Conservation (phyloP, 2,329 filamentous ascomycete genomes). For the Claviceps quebecensis region DNA sequence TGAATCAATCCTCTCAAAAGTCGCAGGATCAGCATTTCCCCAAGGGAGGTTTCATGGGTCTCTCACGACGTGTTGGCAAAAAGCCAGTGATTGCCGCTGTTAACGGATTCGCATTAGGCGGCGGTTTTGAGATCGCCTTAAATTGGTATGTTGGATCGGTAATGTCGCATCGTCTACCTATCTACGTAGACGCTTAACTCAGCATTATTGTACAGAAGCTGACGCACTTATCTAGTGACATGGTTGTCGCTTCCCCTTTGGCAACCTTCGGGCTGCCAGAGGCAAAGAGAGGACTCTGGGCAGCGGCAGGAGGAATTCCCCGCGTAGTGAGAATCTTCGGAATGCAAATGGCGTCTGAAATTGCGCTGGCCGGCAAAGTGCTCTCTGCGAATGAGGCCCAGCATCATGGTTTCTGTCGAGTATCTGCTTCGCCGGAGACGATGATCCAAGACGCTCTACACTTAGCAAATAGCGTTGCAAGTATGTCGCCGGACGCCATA, state of each 20-base stretch:
- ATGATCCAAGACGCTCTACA: constrained; percentile 22
- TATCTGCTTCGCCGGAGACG: constrained; percentile 23
- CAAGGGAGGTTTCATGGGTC: constrained; percentile 29
- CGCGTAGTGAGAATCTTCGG: constrained; percentile 32
- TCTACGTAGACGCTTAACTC: too few species aligned
- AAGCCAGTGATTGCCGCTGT: constrained; percentile 47
- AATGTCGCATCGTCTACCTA: too few species aligned
- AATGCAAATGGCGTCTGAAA: constrained; percentile 33
- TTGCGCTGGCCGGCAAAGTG: constrained; percentile 32
- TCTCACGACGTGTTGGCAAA: constrained; percentile 42
- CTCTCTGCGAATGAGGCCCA: constrained; percentile 27
- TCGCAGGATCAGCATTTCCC: constrained; percentile 14
- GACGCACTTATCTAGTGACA: constrained; percentile 21
- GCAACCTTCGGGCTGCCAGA: constrained; percentile 40
- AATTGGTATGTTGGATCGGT: constrained; percentile 29
- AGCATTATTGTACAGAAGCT: not conserved
- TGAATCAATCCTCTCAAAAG: constrained; percentile 10
- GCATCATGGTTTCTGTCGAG: constrained; percentile 14
- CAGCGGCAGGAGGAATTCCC: constrained; percentile 36
- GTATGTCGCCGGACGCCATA: constrained; percentile 22
- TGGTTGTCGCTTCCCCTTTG: constrained; percentile 36
- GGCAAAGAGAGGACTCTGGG: constrained; percentile 38
- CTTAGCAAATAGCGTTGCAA: constrained; percentile 21
- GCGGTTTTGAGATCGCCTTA: constrained; percentile 42
- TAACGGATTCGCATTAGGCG: constrained; percentile 42